Conservation (phyloP, 164 flowering plant genomes). For the Macadamia tetraphylla region DNA sequence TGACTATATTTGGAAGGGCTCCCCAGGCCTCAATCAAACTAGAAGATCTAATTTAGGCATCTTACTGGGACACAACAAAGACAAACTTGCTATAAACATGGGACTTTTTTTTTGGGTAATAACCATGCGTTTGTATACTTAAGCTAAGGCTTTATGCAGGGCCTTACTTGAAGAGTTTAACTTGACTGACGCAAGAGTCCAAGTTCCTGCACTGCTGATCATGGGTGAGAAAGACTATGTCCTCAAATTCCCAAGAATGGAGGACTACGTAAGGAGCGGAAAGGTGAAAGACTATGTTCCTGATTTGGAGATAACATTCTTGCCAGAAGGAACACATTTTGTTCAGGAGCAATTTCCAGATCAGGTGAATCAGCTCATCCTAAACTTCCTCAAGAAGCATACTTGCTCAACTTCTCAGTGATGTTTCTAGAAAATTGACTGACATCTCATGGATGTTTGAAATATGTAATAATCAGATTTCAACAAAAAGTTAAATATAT, state of each 20-base stretch:
- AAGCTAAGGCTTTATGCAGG: constrained; percentile 18
- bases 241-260: constrained; percentile 42
- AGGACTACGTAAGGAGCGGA: constrained; percentile 37
- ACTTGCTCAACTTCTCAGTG: background rate
- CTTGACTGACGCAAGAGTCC: constrained; percentile 25
- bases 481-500: no score
- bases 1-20: no score
- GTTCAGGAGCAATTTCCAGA: constrained; percentile 54
- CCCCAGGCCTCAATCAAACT: no score
- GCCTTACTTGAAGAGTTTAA: constrained; percentile 13
- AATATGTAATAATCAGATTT: no score
- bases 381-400: constrained; percentile 29
- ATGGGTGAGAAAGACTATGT: constrained; percentile 57
- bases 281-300: constrained; percentile 37
- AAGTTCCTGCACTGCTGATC: constrained; percentile 42
- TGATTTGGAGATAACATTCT: constrained; percentile 29
- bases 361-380: constrained; percentile 38
- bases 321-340: constrained; percentile 57
- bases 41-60: no score
- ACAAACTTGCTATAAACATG: no score
- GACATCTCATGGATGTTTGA: no score
- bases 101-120: no score
- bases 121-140: background rate
- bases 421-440: background rate
- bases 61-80: no score